Base-by-base conservation (phyloP, 495 filamentous ascomycete species). In the Penicillium flavigenum region DNA sequence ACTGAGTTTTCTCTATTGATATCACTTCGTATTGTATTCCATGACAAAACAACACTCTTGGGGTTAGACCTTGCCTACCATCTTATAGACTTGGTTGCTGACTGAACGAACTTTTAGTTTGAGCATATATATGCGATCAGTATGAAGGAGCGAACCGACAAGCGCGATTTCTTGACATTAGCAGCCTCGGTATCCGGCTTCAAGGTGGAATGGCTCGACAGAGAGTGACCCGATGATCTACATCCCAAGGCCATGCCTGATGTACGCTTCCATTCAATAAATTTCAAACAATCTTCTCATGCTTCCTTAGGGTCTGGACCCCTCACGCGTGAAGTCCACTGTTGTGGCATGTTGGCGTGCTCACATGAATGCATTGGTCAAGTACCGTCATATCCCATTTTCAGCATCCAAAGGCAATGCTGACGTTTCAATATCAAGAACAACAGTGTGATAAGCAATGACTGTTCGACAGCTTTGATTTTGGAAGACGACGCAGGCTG, bases 401-500 rank as follows among this genome's bases (percentile, higher is more conserved):
- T 42, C 32, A 16, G 17, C 36, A 4, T 17, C 10, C 6, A 48
- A 22, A 22, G 10, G 46, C 3, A 4, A 31, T 16, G 7, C 39
- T 36, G 32, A 45, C 32, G 45, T 22, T 49, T 34, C 34, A 0
- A 6, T 10, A 17, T 7, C 24, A 5, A 24, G 50, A 43, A 36
- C 5, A 20, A 46, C 27, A 70, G 63, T 55, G 52, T 84, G 5
- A 69, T 83, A 34, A 63, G 76, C 17, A 69, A 79, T 32, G 60
- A 63, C 10, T 63, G 81, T n/a, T 63, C 71, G 0, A 76, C 77
- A 0, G 81, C 81, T n/a, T 56, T 85, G 12, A 77, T 84, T 5
- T 47, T 85, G 43, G 82, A 85, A 63, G 82, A 85, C 51, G 82
- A 84, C 46, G 74, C 75, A 16, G 82, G 84, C 62, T 85, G 82